A percentile compares a stretch with the other conserved stretches of the same genome.
phyloP scores from a whole-genome alignment of 257 asterid species.

The Fraxinus anomala region DNA sequence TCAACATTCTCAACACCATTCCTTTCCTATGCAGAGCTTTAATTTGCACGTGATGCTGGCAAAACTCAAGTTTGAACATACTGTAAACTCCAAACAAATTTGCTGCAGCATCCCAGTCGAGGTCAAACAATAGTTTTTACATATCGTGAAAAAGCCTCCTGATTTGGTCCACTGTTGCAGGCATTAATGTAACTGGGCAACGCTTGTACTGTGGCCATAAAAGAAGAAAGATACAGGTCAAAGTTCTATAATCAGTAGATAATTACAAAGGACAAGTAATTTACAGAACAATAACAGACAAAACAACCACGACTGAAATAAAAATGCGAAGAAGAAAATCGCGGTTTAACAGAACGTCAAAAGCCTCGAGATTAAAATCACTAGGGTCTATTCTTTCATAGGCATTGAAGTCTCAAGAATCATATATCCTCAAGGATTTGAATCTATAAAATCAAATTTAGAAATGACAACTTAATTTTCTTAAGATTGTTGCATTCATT shows the following conservation, averaged over 20 bases:
- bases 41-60: background rate
- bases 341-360: background rate
- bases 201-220: constrained; percentile 75
- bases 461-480: background rate
- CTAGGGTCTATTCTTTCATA: background rate
- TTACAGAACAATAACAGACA: background rate
- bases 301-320: constrained; percentile 1
- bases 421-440: background rate
- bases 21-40: constrained; percentile 1
- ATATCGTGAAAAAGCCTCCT: constrained; percentile 91
- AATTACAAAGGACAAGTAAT: background rate
- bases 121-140: constrained; percentile 28
- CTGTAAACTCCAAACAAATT: background rate
- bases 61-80: background rate
- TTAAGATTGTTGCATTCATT: background rate
- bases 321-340: background rate
- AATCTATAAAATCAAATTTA: too few relatives aligned
- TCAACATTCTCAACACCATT: background rate
- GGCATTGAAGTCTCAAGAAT: background rate
- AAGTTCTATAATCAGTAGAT: background rate
- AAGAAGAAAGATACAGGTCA: background rate
- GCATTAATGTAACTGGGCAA: constrained; percentile 84
- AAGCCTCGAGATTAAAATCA: background rate
- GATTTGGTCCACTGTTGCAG: constrained; percentile 85
- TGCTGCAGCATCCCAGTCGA: background rate